A percentile compares a stretch with the other conserved stretches of the same genome.
phyloP scores from a whole-genome alignment of 352 stramenopile species.

The Phytophthora quininea region DNA sequence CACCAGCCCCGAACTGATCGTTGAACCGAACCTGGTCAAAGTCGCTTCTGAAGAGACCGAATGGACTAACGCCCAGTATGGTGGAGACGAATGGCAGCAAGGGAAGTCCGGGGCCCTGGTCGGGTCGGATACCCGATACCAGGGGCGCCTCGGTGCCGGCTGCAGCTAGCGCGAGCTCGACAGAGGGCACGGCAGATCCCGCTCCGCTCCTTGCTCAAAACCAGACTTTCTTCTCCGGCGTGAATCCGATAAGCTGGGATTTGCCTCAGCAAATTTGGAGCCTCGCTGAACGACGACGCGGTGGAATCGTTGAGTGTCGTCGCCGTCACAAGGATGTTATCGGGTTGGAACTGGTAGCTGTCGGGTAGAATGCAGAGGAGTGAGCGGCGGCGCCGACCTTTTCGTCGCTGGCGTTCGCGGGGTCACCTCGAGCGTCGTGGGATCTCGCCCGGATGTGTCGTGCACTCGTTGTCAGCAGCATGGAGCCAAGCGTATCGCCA shows the following conservation, averaged over 20 bases:
- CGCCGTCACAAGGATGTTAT: not conserved
- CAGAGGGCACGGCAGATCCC: not conserved
- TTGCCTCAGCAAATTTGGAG: not conserved
- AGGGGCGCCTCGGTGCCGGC: no score
- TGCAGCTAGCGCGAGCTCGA: not conserved
- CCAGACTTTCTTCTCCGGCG: not conserved
- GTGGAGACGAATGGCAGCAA: not conserved
- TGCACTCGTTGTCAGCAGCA: slow-evolving; percentile 14
- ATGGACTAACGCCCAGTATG: not conserved
- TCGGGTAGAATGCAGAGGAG: not conserved
- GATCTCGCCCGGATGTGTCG: slow-evolving; percentile 19
- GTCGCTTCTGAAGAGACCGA: not conserved
- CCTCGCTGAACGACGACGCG: not conserved
- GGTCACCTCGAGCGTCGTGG: not conserved
- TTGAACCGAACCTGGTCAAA: not conserved
- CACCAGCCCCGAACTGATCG: not conserved
- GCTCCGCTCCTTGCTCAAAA: not conserved
- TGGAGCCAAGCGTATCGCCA: slow-evolving; percentile 23
- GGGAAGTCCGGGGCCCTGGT: not conserved
- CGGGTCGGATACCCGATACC: not conserved
- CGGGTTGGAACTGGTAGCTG: not conserved
- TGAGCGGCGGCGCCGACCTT: not conserved
- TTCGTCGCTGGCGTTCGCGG: not conserved
- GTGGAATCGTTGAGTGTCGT: not conserved
- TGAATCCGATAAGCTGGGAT: not conserved